Conservation (phyloP, 2,329 filamentous ascomycete genomes). For the Chrysoporthe austroafricana region DNA sequence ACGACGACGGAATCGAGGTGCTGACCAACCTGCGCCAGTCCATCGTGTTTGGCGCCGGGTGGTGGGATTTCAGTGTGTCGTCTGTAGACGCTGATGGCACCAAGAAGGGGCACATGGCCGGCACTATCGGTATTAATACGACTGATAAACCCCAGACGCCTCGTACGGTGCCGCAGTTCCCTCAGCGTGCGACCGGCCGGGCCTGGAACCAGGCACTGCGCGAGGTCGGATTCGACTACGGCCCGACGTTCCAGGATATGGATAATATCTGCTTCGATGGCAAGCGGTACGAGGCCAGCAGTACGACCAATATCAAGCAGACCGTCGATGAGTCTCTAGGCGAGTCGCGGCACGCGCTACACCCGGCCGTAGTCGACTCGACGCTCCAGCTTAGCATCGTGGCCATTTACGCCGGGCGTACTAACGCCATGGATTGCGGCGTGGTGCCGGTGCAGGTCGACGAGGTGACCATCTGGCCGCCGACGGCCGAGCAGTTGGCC, state of each 20-base stretch:
- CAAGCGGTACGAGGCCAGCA: slow-evolving; percentile 35
- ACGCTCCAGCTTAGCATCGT: slow-evolving; percentile 40
- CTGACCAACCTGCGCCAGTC: neutral
- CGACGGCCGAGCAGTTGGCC: slow-evolving; percentile 10
- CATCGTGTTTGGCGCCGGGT: slow-evolving; percentile 19
- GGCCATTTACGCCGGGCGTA: slow-evolving; percentile 36
- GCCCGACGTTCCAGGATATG: slow-evolving; percentile 43
- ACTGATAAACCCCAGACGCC: slow-evolving; percentile 24
- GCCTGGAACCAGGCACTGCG: slow-evolving; percentile 40
- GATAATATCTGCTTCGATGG: slow-evolving; percentile 36
- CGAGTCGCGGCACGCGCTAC: slow-evolving; percentile 45
- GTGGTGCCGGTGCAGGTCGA: slow-evolving; percentile 38
- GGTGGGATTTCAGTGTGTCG: slow-evolving; percentile 39
- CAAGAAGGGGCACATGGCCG: slow-evolving; percentile 35
- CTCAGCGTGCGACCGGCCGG: slow-evolving; percentile 36
- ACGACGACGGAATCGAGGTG: neutral
- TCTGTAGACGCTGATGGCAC: slow-evolving; percentile 31
- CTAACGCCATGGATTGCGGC: slow-evolving; percentile 37
- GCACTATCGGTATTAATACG: slow-evolving; percentile 34
- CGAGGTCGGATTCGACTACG: slow-evolving; percentile 44
- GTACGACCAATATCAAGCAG: slow-evolving; percentile 32
- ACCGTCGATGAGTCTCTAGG: slow-evolving; percentile 29
- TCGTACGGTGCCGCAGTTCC: slow-evolving; percentile 27
- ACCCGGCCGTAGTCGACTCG: slow-evolving; percentile 46
- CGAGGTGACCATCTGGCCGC: slow-evolving; percentile 34